Base-by-base conservation (phyloP, 345 rosid genomes). In the Corchorus capsularis region DNA sequence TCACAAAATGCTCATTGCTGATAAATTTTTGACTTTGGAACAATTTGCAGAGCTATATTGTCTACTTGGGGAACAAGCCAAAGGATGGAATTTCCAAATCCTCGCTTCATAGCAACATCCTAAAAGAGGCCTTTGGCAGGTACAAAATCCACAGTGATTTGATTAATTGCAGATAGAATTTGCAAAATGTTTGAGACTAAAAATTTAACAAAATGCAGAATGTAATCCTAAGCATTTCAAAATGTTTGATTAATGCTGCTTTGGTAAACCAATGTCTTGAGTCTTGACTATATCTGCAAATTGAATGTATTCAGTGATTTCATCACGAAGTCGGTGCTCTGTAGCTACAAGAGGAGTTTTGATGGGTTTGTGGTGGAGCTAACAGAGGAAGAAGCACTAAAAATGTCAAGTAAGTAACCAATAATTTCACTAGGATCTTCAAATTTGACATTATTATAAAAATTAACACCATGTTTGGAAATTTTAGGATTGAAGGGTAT, bases 1-100 rank as follows among this genome's bases (percentile, higher is more conserved):
- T 3, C 22, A 39, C 22, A 17, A 16, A 16, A 37, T 39, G 47
- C 17, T 22, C 47, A 13, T 67, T 12, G 41, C 37, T 14, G 41
- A 27, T 27, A 17, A 67, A 49, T 35, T 6, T 55, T 56, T 8
- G 8, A 56, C 27, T 43, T 32, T 50, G 27, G 59, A 69, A 27
- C 27, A 27, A 50, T 9, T 52, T 70, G 47, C 80, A 84, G 89
- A 81, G 77, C 4, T 82, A 83, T 76, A 72, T 87, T 65, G 87
- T 86, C 41, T 87, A 83, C 78, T 82, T 87, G 91, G 94, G 92
- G 1, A 82, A 79, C 45, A 83, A 63, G 41, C 86, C 85, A 19
- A 77, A 70, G 64, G 78, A 68, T 71, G 81, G 81, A 62, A 55
- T 81, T 68, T 82, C 87, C 53, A 77, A 83, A 70, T 41, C 85